Evolutionary conservation across 2,329 filamentous ascomycete species (phyloP), one percentile per base, ranked within the genome.

Genomic region (Epichloe sibirici): DNA sequence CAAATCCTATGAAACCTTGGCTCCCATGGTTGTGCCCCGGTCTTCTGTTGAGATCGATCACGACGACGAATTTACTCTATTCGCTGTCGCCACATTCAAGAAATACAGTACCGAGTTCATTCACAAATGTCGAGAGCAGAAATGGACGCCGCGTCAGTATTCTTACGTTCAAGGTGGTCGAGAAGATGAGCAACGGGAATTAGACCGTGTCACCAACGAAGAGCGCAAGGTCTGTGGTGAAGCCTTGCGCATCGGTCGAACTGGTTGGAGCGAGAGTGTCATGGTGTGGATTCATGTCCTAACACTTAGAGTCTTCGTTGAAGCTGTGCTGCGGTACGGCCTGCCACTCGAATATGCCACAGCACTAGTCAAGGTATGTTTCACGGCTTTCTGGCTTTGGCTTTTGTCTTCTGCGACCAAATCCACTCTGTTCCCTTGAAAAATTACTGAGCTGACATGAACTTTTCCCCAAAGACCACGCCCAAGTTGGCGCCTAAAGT

Each of bases 251-350:
- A 77, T 96, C 61, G 88, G 85, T 13, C 78, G 90, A 57, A 95
- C 89, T n/a, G 90, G 89, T 15, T 98, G 93, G 82, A 91, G 89
- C 65, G 93, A 98, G 72, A 85, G 85, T 57, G 89, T 95, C 58
- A 95, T 95, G 88, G 85, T 91, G 51, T 95, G 90, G 89, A 79
- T 95, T 48, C 93, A 98, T 65, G 86, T 95, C 31, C 75, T 97
- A 63, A 87, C 90, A 6, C 72, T 98, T 62, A 78, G 93, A 51
- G 90, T 97, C 21, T 98, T 97, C 69, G 93, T 98, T 21, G 93
- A 98, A 76, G 95, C 90, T 5, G 93, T 98, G n/a, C 74, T 98
- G 64, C 82, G 93, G 58, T 98, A 98, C 65, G 93, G 93, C 31
- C 70, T 98, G 61, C 93, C 93, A 47, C 72, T 96, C 57, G 87